phyloP scores from a whole-genome alignment of 108 stramenopile species.

The Conticribra guillardii region DNA sequence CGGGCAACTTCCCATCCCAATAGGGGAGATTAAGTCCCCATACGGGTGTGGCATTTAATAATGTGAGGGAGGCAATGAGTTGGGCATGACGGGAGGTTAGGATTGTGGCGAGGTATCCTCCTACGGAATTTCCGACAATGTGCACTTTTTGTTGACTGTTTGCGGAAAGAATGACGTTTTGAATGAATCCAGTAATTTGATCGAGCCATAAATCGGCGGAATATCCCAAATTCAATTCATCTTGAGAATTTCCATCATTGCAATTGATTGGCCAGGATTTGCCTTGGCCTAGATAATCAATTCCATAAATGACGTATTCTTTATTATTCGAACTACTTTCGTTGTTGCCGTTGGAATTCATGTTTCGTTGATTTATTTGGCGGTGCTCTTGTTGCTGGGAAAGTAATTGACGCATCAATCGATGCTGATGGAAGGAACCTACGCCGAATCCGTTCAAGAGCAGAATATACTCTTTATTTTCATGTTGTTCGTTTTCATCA shows the following conservation, averaged over 20 bases:
- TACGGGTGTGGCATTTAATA: slow-evolving; percentile 87
- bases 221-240: slow-evolving; percentile 68
- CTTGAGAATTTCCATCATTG: slow-evolving; percentile 61
- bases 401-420: slow-evolving; percentile 65
- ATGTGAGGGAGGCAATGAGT: slow-evolving; percentile 53
- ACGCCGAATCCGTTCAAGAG: slow-evolving; percentile 86
- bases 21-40: slow-evolving; percentile 87
- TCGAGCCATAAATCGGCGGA: slow-evolving; percentile 80
- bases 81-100: slow-evolving; percentile 61
- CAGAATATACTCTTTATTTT: slow-evolving; percentile 6
- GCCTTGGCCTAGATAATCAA: slow-evolving; percentile 91
- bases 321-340: slow-evolving; percentile 10
- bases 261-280: slow-evolving; percentile 80
- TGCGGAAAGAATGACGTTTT: slow-evolving; percentile 49
- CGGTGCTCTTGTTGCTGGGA: neutral
- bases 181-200: slow-evolving; percentile 65
- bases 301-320: slow-evolving; percentile 57
- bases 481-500: neutral
- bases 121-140: slow-evolving; percentile 81
- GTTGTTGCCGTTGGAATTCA: slow-evolving; percentile 6
- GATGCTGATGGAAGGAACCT: slow-evolving; percentile 87
- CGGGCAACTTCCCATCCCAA: slow-evolving; percentile 72
- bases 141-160: slow-evolving; percentile 54
- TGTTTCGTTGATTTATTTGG: slow-evolving; percentile 14
- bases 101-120: slow-evolving; percentile 74